Percentiles rank a stretch among this genome's conserved stretches.
These are phyloP conservation scores for Knufia petricola DNA, from an alignment of 2,329 filamentous ascomycete genomes.

Conservation along the genomic window DNA sequence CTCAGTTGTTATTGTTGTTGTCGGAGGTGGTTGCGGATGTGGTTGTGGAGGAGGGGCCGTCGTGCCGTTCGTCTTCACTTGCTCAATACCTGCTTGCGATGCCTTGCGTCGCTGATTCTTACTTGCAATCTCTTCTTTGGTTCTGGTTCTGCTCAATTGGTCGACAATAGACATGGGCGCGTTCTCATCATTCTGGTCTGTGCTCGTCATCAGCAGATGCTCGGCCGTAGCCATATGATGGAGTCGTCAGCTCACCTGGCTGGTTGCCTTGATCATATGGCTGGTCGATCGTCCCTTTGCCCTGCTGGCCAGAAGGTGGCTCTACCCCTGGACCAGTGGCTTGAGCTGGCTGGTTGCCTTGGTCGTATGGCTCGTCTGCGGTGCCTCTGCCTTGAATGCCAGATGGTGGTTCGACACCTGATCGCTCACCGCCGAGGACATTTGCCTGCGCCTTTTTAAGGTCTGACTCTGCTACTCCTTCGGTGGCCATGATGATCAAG, in stretches of 20 bases:
- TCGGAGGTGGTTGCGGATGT: too few relatives aligned
- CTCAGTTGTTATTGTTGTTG: background rate
- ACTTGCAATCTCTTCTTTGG: slow-evolving; percentile 3
- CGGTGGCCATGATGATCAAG: background rate
- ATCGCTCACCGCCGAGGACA: slow-evolving; percentile 1
- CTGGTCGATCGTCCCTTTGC: slow-evolving; percentile 14
- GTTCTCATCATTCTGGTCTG: slow-evolving; percentile 1
- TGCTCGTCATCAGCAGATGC: background rate
- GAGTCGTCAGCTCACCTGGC: slow-evolving; percentile 13
- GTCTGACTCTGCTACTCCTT: background rate
- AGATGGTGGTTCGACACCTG: slow-evolving; percentile 17
- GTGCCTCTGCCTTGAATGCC: slow-evolving; percentile 20
- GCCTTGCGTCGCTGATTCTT: background rate
- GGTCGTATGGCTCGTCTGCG: slow-evolving; percentile 18
- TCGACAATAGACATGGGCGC: slow-evolving; percentile 5
- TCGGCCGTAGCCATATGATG: background rate
- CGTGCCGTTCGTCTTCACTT: background rate
- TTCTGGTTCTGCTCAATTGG: slow-evolving; percentile 7
- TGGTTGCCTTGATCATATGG: slow-evolving; percentile 17
- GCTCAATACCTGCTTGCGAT: background rate
- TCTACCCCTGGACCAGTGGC: slow-evolving; percentile 10
- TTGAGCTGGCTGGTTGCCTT: slow-evolving; percentile 18
- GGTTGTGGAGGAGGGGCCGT: background rate
- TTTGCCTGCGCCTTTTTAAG: slow-evolving; percentile 1
- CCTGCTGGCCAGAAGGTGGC: slow-evolving; percentile 15